Evolutionary conservation across 139 green algal species (phyloP).

Genomic region (Deuterostichococcus epilithicus): DNA sequence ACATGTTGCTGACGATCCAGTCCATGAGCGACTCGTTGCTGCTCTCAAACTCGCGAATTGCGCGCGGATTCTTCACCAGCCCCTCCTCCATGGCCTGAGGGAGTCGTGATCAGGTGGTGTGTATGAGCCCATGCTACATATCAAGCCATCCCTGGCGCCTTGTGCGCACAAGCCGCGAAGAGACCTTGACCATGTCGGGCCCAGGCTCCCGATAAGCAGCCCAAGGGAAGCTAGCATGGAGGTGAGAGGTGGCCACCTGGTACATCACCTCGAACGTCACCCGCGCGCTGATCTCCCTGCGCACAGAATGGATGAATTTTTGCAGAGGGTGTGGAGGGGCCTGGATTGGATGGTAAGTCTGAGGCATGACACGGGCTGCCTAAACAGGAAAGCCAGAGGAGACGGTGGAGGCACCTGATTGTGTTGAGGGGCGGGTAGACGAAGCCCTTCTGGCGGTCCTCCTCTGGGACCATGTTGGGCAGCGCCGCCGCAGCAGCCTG

Average conservation of each 20-base stretch:
- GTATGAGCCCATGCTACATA: too few species aligned
- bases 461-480: background rate
- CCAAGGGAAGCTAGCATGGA: too few species aligned
- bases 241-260: too few species aligned
- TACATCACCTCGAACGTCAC: background rate
- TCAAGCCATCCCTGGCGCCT: too few species aligned
- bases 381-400: too few species aligned
- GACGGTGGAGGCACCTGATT: background rate
- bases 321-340: too few species aligned
- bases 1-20: background rate
- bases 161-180: too few species aligned
- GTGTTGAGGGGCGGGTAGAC: background rate
- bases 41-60: background rate
- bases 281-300: background rate
- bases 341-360: background rate
- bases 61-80: background rate
- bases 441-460: background rate
- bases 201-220: too few species aligned
- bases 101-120: too few species aligned
- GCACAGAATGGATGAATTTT: too few species aligned
- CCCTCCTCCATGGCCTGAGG: background rate
- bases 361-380: background rate
- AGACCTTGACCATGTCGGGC: too few species aligned
- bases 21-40: background rate
- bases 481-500: background rate